Evolutionary conservation across 106 monocot genomes (phyloP), one percentile per base, ranked within the genome.

Genomic region (Allium fistulosum): DNA sequence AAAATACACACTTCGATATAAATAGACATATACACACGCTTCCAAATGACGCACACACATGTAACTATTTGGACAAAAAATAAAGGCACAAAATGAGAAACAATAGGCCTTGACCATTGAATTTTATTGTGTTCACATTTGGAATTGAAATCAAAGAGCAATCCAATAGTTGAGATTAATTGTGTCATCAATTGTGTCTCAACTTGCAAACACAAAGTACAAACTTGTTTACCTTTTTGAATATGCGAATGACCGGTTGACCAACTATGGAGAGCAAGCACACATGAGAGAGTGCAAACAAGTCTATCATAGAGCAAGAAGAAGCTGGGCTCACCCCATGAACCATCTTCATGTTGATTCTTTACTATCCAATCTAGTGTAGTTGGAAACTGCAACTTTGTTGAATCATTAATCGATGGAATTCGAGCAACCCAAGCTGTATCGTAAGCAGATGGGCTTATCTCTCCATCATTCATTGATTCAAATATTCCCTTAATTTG

Each of bases 351-450:
- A 1, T 69, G 51, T 27, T 79, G 73, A 48, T 79, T 79, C 62
- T 49, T 51, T 10, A 57, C 26, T 2, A 79, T 70, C 79, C 79
- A 79, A 22, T 74, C 58, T 17, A 79, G 8, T 8, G 53, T 63
- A 8, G 26, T 64, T 0, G 75, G 75, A 58, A 80, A 80, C 4
- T 71, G 71, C 1, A 75, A 71, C 22, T 66, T 66, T 7, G 22
- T 61, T 8, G 65, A 37, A 48, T 70, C 66, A 7, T 66, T 55
- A 0, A 12, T 18, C n/a, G 64, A 75, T 28, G 72, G 72, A 46
- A 80, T 61, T 28, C 75, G 56, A 37, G 80, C 80, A 58, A 75
- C 66, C 80, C 75, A 80, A 13, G 80, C 70, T 6, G 80, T 80
- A 53, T 80, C 75, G 13, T 80, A 75, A 9, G 80, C 71, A 17